Evolutionary conservation across 192 early-diverging fungal species (phyloP), one percentile per base, ranked within the genome.

Genomic region (Allomyces arbusculus): DNA sequence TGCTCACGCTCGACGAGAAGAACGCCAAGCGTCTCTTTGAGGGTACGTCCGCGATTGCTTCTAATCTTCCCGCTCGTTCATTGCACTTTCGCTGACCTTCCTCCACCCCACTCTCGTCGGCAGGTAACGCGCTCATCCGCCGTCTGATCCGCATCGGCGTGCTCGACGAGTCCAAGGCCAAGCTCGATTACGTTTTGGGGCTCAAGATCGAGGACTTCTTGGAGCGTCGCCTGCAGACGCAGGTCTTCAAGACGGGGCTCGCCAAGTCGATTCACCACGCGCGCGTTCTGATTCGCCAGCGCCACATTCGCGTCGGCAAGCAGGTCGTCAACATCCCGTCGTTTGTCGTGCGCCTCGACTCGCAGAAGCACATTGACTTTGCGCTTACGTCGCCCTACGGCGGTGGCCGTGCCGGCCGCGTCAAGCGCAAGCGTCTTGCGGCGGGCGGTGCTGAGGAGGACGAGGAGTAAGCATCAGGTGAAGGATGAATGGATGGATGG

Each of bases 231-330:
- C 86, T 97, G 74, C 94, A 97, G 83, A 97, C 94, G 74, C 94
- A 97, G 86, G 94, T 97, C 72, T 95, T 93, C 87, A 92, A 95
- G 86, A 79, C 88, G 70, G 92, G 91, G 71, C 80, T 97, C 67
- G 94, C 94, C 81, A 94, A 92, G 85, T 94, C 91, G 64, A 91
- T 95, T 75, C 94, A 97, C 86, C 94, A 97, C 80, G 94, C 94
- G 65, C 90, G 94, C 85, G 92, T 97, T 70, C 81, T 95, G 77
- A 95, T 97, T 78, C 87, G 89, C 68, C 94, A 97, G 84, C 87
- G 94, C 69, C 94, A 97, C 87, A 97, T 97, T 80, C 89, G 87
- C 82, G 94, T 96, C 72, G 91, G 91, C 76, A 94, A 93, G 87
- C 94, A 92, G 83, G 89, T 96, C 67, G 85, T 96, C 74, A 87